Percentiles rank a stretch among this genome's conserved stretches.
Evolutionary conservation across 257 asterid species (phyloP).

Genomic region (Solanum pinnatisectum): DNA sequence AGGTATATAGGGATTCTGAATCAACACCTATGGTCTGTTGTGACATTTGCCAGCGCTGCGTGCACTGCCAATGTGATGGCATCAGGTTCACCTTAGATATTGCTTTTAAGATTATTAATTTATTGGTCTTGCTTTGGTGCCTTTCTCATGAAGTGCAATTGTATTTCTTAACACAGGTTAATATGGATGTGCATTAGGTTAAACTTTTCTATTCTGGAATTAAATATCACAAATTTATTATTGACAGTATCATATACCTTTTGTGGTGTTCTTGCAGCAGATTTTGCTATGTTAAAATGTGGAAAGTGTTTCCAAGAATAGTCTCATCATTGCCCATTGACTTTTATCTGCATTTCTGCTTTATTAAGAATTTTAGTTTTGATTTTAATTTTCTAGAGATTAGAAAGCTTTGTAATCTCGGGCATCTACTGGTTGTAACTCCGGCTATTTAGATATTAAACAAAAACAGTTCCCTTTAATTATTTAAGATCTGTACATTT

Average conservation of each 20-base stretch:
- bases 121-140: background rate
- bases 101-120: background rate
- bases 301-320: background rate
- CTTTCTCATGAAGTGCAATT: background rate
- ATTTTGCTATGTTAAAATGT: background rate
- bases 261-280: background rate
- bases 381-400: background rate
- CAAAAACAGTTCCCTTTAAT: background rate
- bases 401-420: background rate
- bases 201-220: background rate
- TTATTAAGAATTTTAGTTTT: background rate
- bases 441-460: background rate
- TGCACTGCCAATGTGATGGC: conserved; percentile 94
- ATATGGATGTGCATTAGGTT: background rate
- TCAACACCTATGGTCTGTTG: conserved; percentile 98
- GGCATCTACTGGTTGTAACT: background rate
- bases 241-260: background rate
- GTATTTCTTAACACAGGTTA: background rate
- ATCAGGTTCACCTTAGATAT: conserved; percentile 50
- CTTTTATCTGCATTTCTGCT: background rate
- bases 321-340: background rate
- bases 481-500: background rate
- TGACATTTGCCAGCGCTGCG: conserved; percentile 92
- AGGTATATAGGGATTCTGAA: conserved; percentile 99
- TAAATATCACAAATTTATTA: background rate